Conservation (phyloP, 2,329 filamentous ascomycete genomes). For the Beauveria brongniartii region DNA sequence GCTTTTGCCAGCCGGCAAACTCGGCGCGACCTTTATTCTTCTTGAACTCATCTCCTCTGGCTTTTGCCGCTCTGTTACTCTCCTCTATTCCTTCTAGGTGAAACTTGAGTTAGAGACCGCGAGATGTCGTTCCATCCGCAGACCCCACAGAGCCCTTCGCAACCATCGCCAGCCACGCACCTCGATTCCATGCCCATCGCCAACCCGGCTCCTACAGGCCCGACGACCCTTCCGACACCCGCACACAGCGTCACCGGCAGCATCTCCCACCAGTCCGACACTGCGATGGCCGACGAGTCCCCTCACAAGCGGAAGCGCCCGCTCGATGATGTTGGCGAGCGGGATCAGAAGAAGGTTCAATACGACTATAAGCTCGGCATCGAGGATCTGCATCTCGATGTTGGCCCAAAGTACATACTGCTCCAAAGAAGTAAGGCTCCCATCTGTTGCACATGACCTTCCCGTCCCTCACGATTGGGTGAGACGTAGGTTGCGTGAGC, state of each 20-base stretch:
- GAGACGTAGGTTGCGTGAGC: constrained; percentile 17
- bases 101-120: constrained; percentile 13
- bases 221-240: constrained; percentile 47
- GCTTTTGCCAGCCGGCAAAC: constrained; percentile 11
- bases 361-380: constrained; percentile 55
- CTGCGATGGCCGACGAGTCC: constrained; percentile 43
- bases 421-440: constrained; percentile 59
- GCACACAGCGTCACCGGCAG: constrained; percentile 55
- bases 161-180: constrained; percentile 47
- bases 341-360: constrained; percentile 54
- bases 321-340: constrained; percentile 47
- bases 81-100: neutral
- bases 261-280: constrained; percentile 35
- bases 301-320: constrained; percentile 56
- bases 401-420: constrained; percentile 59
- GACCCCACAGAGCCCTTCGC: constrained; percentile 60
- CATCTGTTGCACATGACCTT: constrained; percentile 21
- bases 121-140: constrained; percentile 59
- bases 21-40: constrained; percentile 8
- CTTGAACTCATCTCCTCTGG: neutral
- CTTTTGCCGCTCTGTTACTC: neutral
- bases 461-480: constrained; percentile 12
- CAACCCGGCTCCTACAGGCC: constrained; percentile 32
- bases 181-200: constrained; percentile 38
- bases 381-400: constrained; percentile 57